Evolutionary conservation across 2,329 filamentous ascomycete species (phyloP), one percentile per base, ranked within the genome.

Genomic region (Dactylellina cionopaga): DNA sequence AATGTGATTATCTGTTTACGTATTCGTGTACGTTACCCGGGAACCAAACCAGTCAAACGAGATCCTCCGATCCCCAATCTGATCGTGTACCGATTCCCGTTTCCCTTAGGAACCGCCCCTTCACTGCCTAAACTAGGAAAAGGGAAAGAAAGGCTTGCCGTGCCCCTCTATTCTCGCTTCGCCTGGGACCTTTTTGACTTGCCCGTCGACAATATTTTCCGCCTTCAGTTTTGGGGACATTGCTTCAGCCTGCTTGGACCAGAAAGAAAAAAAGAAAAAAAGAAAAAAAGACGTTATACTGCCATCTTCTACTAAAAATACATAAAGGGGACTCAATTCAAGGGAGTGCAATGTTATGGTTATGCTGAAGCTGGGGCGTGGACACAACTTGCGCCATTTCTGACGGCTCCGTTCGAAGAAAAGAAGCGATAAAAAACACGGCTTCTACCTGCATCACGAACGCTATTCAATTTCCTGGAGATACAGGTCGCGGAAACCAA

Each of bases 161-260:
- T 19, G 19, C 13, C 29, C 33, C 33, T 7, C 24, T 55, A 17
- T 55, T 63, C 51, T 63, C 47, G 15, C 56, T 56, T 63, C 44
- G 35, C 49, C 51, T 27, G 15, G 33, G 35, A 47, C 24, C 37
- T 37, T 43, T 46, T 47, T 51, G 22, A 39, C 47, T 56, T 46
- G 52, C 59, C 59, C 47, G 46, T 39, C 60, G 24, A 44, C 9
- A 60, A 6, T 37, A 46, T 51, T 37, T 59, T 59, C 11, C 68
- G 49, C 66, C 66, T 71, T 58, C 66, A 29, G 19, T 71, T 72
- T 72, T 55, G 31, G 59, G 66, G 24, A 55, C 37, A 51, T 51
- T 17, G 15, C 31, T 41, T 47, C 44, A 44, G 24, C 33, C 37
- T 58, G 46, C 54, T 54, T 31, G 27, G 41, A 37, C 5, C 31